These are phyloP conservation scores for Lactuca sativa DNA, from an alignment of 129 eudicot species.

Conservation along the genomic window DNA sequence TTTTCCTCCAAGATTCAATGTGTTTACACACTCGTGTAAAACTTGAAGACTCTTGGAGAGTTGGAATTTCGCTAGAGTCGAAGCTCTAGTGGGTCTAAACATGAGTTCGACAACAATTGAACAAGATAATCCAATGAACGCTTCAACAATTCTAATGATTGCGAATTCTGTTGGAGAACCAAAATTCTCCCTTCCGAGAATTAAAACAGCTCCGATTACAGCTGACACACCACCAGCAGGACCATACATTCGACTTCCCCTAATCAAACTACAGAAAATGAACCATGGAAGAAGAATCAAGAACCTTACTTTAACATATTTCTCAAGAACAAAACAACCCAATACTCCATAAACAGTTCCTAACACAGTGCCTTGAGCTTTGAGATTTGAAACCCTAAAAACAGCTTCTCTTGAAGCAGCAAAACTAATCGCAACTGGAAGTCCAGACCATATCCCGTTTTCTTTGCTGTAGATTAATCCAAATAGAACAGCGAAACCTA, in stretches of 20 bases:
- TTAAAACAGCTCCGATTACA: conserved; percentile 72
- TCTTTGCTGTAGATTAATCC: conserved; percentile 66
- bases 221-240: conserved; percentile 91
- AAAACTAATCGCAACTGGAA: conserved; percentile 67
- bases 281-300: conserved; percentile 88
- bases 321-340: conserved; percentile 68
- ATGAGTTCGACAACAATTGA: conserved; percentile 62
- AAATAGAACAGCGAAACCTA: conserved; percentile 70
- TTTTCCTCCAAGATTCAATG: conserved; percentile 23
- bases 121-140: conserved; percentile 77
- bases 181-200: conserved; percentile 64
- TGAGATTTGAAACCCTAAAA: conserved; percentile 61
- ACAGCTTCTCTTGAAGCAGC: conserved; percentile 69
- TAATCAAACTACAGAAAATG: conserved; percentile 54
- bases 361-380: conserved; percentile 85
- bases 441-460: conserved; percentile 82
- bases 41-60: conserved; percentile 41
- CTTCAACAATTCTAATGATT: conserved; percentile 64
- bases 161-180: conserved; percentile 87
- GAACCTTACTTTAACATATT: conserved; percentile 54
- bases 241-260: conserved; percentile 77
- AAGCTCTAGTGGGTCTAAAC: conserved; percentile 75
- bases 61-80: conserved; percentile 68
- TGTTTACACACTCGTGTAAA: conserved; percentile 38
- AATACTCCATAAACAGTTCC: conserved; percentile 85